Evolutionary conservation across 768 basidiomycete genomes (phyloP), one percentile per base, ranked within the genome.

Genomic region (Suillus bovinus): DNA sequence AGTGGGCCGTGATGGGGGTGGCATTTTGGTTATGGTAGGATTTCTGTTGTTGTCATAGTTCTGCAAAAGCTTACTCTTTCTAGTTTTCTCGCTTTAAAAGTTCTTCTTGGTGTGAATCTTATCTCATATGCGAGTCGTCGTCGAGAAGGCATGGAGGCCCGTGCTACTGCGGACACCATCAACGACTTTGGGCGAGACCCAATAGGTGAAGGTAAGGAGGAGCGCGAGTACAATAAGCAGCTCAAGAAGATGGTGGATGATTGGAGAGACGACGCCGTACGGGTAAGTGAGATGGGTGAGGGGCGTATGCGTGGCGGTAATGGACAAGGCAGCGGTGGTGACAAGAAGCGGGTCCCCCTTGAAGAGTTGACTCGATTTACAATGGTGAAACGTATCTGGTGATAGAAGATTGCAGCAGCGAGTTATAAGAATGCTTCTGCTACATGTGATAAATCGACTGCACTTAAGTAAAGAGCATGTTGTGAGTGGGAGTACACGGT

Each of bases 321-420:
- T 41, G 66, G 34, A 33, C 66, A 73, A 72, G 66, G 69, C 69
- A 44, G 41, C 27, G 69, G 69, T 16, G 73, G 70, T 22, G 72
- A 63, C 20, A 77, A 67, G 60, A 87, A 84, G 61, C 79, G 87
- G 52, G 82, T 92, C 61, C 85, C 86, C 62, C 75, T 98, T 56
- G 94, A 97, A 72, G 93, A 96, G 70, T 82, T 98, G 55, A 96
- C 93, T 38, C 77, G 95, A 60, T 98, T 91, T 79, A 96, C 94
- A 22, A 98, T 98, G 95, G 90, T 96, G 52, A 96, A 96, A 71
- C 82, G 93, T 58, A 96, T 96, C 50, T 96, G 85, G 85, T 88
- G 41, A 65, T 53, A 54, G 38, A 11, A 27, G 27, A 17, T 27
- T 39, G 38, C 16, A 11, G 16, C 16, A 9, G 13, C 9, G 9